phyloP scores from a whole-genome alignment of 257 asterid genomes.

The Penstemon davidsonii region DNA sequence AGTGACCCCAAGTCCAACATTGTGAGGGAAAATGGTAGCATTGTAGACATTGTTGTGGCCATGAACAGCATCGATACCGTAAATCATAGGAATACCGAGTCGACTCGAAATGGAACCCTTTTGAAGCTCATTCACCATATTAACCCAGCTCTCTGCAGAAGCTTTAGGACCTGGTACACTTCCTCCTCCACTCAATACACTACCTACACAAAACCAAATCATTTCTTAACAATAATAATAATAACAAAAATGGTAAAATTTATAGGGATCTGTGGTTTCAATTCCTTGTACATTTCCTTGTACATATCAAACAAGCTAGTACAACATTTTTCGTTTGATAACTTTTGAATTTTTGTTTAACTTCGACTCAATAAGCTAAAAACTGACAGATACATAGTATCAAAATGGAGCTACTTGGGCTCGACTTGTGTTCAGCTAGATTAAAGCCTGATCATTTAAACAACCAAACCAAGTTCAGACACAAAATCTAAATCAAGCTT shows the following conservation, averaged over 20 bases:
- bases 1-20: constrained; percentile 78
- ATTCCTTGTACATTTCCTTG: too few species aligned
- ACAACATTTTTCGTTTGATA: too few species aligned
- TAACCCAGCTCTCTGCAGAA: constrained; percentile 55
- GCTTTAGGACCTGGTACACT: constrained; percentile 74
- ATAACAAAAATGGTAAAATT: not conserved
- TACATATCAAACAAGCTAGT: too few species aligned
- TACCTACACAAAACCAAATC: constrained; percentile 45
- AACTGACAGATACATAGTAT: too few species aligned
- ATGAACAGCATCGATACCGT: constrained; percentile 74
- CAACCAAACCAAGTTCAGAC: too few species aligned
- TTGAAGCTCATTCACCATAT: constrained; percentile 67
- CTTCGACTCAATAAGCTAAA: too few species aligned
- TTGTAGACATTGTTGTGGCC: constrained; percentile 74
- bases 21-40: constrained; percentile 76
- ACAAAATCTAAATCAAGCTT: too few species aligned
- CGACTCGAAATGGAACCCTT: constrained; percentile 61
- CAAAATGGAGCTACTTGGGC: too few species aligned
- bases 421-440: too few species aligned
- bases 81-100: constrained; percentile 68
- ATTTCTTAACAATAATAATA: constrained; percentile 6
- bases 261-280: too few species aligned
- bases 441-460: too few species aligned
- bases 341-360: too few species aligned
- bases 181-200: constrained; percentile 78